Conservation (phyloP, 805 yeast species). For the Yarrowia hollandica region DNA sequence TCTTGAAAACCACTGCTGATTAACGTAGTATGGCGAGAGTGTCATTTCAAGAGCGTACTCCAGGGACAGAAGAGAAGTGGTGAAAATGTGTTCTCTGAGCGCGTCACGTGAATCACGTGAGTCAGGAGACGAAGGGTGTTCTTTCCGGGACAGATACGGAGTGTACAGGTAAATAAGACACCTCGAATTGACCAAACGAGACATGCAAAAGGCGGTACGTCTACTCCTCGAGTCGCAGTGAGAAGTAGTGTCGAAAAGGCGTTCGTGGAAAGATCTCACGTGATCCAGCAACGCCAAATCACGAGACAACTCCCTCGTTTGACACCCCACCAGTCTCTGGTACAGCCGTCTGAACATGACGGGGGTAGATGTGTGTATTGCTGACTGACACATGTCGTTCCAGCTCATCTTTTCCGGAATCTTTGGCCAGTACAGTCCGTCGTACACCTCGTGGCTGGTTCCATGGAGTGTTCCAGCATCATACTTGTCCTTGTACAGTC, state of each 20-base stretch:
- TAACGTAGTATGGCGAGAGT: background rate
- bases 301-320: background rate
- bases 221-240: constrained; percentile 1
- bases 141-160: constrained; percentile 8
- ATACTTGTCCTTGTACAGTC: background rate
- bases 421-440: constrained; percentile 17
- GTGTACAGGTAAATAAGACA: constrained; percentile 23
- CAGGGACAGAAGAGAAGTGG: constrained; percentile 1
- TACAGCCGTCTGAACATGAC: constrained; percentile 16
- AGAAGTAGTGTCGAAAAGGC: background rate
- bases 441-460: constrained; percentile 3
- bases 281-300: constrained; percentile 6
- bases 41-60: constrained; percentile 23
- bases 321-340: constrained; percentile 4
- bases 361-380: constrained; percentile 1
- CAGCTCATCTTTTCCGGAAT: constrained; percentile 18
- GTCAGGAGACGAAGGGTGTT: background rate
- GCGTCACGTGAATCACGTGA: background rate
- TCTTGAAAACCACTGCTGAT: constrained; percentile 20
- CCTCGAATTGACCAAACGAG: constrained; percentile 19
- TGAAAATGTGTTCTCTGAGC: constrained; percentile 11
- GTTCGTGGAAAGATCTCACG: constrained; percentile 14
- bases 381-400: constrained; percentile 26
- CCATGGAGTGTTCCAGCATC: background rate
- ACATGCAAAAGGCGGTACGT: constrained; percentile 18